Evolutionary conservation across 371 early-diverging fungal species (phyloP).

Genomic region (Mortierella sp.): DNA sequence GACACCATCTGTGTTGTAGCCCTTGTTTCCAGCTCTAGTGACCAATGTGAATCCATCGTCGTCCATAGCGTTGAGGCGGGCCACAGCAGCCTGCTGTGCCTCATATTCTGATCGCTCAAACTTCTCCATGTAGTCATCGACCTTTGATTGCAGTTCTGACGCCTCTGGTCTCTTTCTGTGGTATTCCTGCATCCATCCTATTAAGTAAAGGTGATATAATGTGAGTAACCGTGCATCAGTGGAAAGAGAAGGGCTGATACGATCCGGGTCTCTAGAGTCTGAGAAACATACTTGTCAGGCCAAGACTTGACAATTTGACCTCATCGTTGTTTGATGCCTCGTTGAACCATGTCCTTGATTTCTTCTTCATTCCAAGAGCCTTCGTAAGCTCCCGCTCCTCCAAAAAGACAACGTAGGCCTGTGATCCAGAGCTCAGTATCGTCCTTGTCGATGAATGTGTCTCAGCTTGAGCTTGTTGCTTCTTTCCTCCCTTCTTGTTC

Average conservation of each 20-base stretch:
- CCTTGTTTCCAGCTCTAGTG: conserved; percentile 70
- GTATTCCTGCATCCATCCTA: conserved; percentile 67
- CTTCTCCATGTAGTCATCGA: conserved; percentile 79
- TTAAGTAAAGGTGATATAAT: neutral
- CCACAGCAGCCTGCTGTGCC: conserved; percentile 68
- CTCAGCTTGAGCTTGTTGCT: conserved; percentile 8
- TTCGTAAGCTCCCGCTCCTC: conserved; percentile 69
- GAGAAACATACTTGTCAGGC: conserved; percentile 54
- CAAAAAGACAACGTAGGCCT: conserved; percentile 83
- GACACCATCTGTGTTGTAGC: conserved; percentile 67
- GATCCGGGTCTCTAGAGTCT: neutral
- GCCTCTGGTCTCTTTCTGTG: conserved; percentile 66
- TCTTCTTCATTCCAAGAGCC: conserved; percentile 70
- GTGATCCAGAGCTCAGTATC: conserved; percentile 63
- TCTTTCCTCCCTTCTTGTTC: conserved; percentile 49
- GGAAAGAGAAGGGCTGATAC: neutral
- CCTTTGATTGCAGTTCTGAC: conserved; percentile 65
- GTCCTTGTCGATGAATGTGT: conserved; percentile 8
- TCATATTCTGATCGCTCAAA: conserved; percentile 86
- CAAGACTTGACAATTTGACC: conserved; percentile 58
- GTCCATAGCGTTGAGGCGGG: conserved; percentile 83
- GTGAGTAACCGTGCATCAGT: neutral
- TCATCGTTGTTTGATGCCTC: conserved; percentile 37
- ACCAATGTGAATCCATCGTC: conserved; percentile 96
- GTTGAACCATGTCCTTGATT: conserved; percentile 71